Evolutionary conservation across 441 rosid species (phyloP).

Genomic region (Adansonia rubrostipa): DNA sequence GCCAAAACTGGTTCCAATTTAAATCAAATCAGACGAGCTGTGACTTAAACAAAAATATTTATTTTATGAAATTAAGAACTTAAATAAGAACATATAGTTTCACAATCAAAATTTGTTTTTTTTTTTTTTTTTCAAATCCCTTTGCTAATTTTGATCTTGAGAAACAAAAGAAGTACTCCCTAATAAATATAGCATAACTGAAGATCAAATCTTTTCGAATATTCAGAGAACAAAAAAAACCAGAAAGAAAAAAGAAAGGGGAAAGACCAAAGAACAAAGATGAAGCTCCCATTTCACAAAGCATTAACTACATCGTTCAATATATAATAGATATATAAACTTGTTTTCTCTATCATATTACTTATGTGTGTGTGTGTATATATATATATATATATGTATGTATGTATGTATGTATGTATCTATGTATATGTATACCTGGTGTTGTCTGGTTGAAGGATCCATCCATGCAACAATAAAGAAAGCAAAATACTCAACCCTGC

Average conservation of each 20-base stretch:
- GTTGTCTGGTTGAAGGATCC: conserved; percentile 62
- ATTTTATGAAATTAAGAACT: neutral
- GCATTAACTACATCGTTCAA: neutral
- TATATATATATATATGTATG: conserved; percentile 12
- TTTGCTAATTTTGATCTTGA: neutral
- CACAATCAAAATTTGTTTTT: neutral
- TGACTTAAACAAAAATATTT: no score
- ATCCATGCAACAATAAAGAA: conserved; percentile 47
- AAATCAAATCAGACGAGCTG: neutral
- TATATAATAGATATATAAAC: neutral
- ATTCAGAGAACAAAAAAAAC: neutral
- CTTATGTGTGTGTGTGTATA: neutral
- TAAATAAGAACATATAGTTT: neutral
- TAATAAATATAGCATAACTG: neutral
- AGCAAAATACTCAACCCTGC: conserved; percentile 10
- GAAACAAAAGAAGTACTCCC: neutral
- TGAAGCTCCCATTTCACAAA: neutral
- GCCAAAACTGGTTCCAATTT: neutral
- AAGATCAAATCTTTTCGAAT: neutral
- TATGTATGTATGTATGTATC: no score
- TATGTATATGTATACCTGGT: conserved; percentile 42
- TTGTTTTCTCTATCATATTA: neutral
- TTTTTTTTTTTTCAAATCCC: neutral
- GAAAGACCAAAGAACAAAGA: neutral
- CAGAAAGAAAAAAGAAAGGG: neutral